Evolutionary conservation across 2,329 filamentous ascomycete genomes (phyloP), one percentile per base, ranked within the genome.

Genomic region (Colletotrichum chrysophilum): DNA sequence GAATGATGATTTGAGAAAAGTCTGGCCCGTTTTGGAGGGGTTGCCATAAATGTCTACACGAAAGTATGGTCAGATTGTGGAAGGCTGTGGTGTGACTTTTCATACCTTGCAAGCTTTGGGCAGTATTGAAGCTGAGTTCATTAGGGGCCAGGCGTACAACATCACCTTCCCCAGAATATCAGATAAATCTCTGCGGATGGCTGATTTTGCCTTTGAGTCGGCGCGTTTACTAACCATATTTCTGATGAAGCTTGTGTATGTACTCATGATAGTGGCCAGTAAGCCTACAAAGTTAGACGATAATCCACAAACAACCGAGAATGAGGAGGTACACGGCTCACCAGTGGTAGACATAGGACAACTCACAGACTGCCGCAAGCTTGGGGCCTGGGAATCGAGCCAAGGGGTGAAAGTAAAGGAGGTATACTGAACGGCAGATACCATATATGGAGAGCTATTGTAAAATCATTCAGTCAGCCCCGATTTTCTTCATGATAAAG

Each of bases 111-210:
- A 66, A 16, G 4, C 62, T 66, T 43, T 48, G 32, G 10, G 14
- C 62, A 12, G 62, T 28, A 21, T 66, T 66, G 26, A 66, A 66
- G 36, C 62, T 66, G 16, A 66, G 62, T 28, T 66, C 62, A 66
- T 66, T 66, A 16, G 62, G 62, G 4, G 62, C 62, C 12, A 66
- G n/a, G 10, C 62, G 62, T 8, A 66, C 62, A 9, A 66, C 36
- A 4, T 43, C 34, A 5, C 62, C 62, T 66, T 9, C 6, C 0
- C 26, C 21, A 58, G 1, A 28, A 26, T 26, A 12, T 58, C 10
- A 56, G 52, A 2, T 43, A 10, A 43, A 43, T 1, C 8, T 43
- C 16, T 43, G 16, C 1, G 14, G 7, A 58, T 2, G 16, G 55
- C 1, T 1, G 21, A 28, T 24, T 5, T 16, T 16, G 5, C 24